Evolutionary conservation across 768 basidiomycete species (phyloP).

Genomic region (Amanita polypyramis): DNA sequence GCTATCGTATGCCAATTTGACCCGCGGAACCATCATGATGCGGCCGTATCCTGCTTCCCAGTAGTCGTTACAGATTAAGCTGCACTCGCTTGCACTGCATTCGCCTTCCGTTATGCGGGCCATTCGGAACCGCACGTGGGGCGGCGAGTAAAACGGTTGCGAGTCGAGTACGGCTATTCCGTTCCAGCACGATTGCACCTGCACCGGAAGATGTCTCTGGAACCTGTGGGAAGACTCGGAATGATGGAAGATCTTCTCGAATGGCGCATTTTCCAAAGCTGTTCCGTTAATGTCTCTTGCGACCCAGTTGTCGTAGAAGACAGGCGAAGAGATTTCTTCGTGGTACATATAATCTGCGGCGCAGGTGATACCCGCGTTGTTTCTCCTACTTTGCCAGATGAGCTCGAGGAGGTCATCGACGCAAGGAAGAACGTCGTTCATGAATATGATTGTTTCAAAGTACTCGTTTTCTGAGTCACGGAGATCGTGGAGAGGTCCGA

Average conservation of each 20-base stretch:
- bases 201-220: conserved; percentile 86
- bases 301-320: conserved; percentile 99
- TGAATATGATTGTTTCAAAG: conserved; percentile 95
- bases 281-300: conserved; percentile 98
- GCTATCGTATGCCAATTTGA: conserved; percentile 91
- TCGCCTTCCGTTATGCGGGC: conserved; percentile 80
- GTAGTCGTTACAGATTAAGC: conserved; percentile 96
- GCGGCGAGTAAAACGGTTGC: conserved; percentile 86
- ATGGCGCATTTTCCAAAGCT: conserved; percentile 95
- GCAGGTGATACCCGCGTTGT: conserved; percentile 98
- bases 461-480: conserved; percentile 87
- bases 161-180: conserved; percentile 94
- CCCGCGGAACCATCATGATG: conserved; percentile 95
- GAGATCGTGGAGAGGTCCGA: conserved; percentile 90
- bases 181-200: conserved; percentile 99
- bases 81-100: conserved; percentile 93
- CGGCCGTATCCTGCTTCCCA: conserved; percentile 94
- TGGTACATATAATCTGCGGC: conserved; percentile 99
- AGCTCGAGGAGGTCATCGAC: conserved; percentile 96
- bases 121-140: conserved; percentile 94
- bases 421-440: conserved; percentile 99
- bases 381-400: conserved; percentile 86
- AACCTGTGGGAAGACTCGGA: conserved; percentile 65
- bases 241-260: conserved; percentile 91
- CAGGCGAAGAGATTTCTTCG: conserved; percentile 84